Conservation (phyloP, 371 early-diverging fungal species). For the Mortierella sp. region DNA sequence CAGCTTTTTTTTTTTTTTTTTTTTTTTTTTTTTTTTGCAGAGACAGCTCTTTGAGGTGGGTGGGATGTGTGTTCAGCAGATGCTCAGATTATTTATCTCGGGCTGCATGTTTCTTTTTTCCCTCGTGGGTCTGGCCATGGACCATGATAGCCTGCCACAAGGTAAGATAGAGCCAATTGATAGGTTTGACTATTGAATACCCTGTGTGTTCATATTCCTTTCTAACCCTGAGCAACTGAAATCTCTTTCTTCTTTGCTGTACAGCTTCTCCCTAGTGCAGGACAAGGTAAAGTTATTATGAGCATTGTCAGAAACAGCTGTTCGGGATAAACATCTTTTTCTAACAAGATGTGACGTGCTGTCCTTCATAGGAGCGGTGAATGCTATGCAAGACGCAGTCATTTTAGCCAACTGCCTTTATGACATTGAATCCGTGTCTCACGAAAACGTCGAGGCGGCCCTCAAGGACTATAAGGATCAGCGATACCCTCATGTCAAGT, state of each 20-base stretch:
- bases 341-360: neutral
- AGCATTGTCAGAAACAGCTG: neutral
- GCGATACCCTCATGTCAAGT: neutral
- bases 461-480: slow-evolving; percentile 8
- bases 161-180: no score
- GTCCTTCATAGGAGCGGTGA: slow-evolving; percentile 9
- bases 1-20: neutral
- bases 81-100: no score
- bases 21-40: no score
- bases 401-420: slow-evolving; percentile 16
- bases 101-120: no score
- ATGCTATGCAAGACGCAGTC: slow-evolving; percentile 21
- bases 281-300: slow-evolving; percentile 17
- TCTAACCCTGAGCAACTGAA: no score
- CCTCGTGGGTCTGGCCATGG: no score
- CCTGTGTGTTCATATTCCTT: no score
- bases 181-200: no score
- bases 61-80: no score
- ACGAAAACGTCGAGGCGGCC: slow-evolving; percentile 4
- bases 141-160: neutral
- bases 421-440: neutral
- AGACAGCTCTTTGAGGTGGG: no score
- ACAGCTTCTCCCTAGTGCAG: slow-evolving; percentile 15
- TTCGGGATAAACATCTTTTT: no score
- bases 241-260: no score